A percentile compares a stretch with the other conserved stretches of the same genome.
These are phyloP conservation scores for Phialophora verrucosa DNA, from an alignment of 2,329 filamentous ascomycete genomes.

Conservation along the genomic window DNA sequence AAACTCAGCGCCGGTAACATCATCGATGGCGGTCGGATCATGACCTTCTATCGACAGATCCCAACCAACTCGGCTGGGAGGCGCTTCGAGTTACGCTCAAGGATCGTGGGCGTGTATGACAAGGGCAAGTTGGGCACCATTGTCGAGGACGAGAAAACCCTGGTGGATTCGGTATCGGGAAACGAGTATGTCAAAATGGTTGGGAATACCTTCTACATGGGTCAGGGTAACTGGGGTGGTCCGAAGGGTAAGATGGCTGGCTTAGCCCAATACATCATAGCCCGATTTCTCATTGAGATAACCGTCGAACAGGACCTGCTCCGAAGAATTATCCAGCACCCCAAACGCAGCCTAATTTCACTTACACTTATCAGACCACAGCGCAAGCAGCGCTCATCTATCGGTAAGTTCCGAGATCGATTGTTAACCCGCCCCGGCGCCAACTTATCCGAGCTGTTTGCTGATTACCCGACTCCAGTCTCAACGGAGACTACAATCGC, in stretches of 20 bases:
- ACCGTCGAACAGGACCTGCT: slow-evolving; percentile 44
- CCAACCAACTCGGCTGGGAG: slow-evolving; percentile 47
- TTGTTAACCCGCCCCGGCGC: neutral
- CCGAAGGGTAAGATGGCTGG: slow-evolving; percentile 44
- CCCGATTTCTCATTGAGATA: slow-evolving; percentile 39
- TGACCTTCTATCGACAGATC: slow-evolving; percentile 48
- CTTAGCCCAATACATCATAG: too few relatives aligned
- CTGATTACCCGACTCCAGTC: slow-evolving; percentile 25
- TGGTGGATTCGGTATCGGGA: slow-evolving; percentile 50
- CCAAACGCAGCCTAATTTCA: neutral
- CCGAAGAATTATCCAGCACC: slow-evolving; percentile 43
- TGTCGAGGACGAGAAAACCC: slow-evolving; percentile 49
- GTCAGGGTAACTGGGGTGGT: slow-evolving; percentile 55
- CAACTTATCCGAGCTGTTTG: neutral
- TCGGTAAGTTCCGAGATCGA: neutral
- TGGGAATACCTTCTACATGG: slow-evolving; percentile 52
- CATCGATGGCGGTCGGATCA: slow-evolving; percentile 51
- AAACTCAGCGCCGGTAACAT: slow-evolving; percentile 50
- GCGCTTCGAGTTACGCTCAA: slow-evolving; percentile 50
- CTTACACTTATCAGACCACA: slow-evolving; percentile 1
- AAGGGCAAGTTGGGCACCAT: slow-evolving; percentile 53
- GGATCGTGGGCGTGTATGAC: slow-evolving; percentile 55
- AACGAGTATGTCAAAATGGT: slow-evolving; percentile 49
- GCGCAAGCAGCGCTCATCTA: slow-evolving; percentile 14
- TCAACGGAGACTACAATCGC: slow-evolving; percentile 59